Evolutionary conservation across 2,329 filamentous ascomycete species (phyloP).

Genomic region (Chaetomium sp.): DNA sequence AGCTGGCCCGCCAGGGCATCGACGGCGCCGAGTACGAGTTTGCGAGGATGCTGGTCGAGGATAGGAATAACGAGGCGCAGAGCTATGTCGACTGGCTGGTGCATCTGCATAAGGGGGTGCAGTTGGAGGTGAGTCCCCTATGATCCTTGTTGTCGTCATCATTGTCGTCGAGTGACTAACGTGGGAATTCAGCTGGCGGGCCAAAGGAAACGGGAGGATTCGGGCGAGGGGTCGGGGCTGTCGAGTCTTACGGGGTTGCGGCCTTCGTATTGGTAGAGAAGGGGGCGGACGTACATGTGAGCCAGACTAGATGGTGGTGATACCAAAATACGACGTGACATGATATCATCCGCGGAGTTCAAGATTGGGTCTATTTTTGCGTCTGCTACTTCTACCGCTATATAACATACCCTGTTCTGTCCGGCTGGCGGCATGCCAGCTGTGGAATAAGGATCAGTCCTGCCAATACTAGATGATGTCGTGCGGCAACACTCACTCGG

Average conservation of each 20-base stretch:
- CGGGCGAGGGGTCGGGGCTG: constrained; percentile 50
- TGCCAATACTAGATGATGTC: not conserved
- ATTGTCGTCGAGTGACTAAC: not conserved
- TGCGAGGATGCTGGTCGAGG: constrained; percentile 85
- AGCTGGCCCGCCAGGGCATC: constrained; percentile 87
- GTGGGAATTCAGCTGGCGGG: constrained; percentile 57
- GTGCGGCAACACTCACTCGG: not conserved
- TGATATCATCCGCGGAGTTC: not conserved
- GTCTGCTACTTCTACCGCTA: not conserved
- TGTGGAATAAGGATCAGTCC: too few relatives aligned
- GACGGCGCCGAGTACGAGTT: constrained; percentile 98
- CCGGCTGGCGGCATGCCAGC: not conserved
- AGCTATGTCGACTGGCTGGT: constrained; percentile 99
- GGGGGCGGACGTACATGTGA: not conserved
- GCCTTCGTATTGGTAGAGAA: constrained; percentile 38
- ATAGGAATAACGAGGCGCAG: constrained; percentile 95
- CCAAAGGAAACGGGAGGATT: constrained; percentile 70
- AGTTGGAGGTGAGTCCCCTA: constrained; percentile 69
- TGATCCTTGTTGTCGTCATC: not conserved
- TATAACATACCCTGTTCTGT: not conserved
- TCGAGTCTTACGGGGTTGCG: constrained; percentile 43
- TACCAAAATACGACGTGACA: constrained; percentile 22
- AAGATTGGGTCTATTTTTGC: not conserved
- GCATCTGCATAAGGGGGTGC: constrained; percentile 88
- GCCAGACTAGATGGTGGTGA: constrained; percentile 8